A percentile compares a stretch with the other conserved stretches of the same genome.
phyloP scores from a whole-genome alignment of 2,329 filamentous ascomycete species.

The Bipolaris zeicola region DNA sequence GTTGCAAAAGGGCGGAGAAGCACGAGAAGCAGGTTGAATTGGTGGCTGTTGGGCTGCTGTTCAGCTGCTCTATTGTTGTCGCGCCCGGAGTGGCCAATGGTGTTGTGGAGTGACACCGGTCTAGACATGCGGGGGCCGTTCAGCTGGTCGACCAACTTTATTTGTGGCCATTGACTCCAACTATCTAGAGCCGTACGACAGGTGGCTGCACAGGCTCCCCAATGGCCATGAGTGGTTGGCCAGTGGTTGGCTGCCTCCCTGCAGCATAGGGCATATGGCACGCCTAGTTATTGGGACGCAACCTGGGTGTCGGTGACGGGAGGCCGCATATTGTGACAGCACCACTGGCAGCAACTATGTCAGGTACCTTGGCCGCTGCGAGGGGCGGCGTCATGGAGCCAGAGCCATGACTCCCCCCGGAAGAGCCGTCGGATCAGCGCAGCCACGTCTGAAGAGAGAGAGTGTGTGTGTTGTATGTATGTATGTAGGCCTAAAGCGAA shows the following conservation, averaged over 20 bases:
- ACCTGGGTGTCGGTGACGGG: slow-evolving; percentile 6
- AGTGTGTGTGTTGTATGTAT: too few species aligned
- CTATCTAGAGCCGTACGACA: slow-evolving; percentile 16
- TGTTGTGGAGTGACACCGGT: slow-evolving; percentile 24
- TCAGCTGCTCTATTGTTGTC: slow-evolving; percentile 23
- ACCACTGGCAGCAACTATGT: not conserved
- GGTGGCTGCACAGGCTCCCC: slow-evolving; percentile 3
- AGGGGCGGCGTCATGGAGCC: not conserved
- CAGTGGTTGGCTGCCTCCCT: slow-evolving; percentile 22
- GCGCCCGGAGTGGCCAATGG: slow-evolving; percentile 12
- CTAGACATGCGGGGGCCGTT: slow-evolving; percentile 26
- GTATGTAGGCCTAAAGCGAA: slow-evolving; percentile 51
- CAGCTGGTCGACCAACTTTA: slow-evolving; percentile 19
- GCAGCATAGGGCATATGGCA: slow-evolving; percentile 17
- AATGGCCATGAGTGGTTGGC: slow-evolving; percentile 4
- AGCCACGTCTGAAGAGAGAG: not conserved
- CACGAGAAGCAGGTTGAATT: slow-evolving; percentile 11
- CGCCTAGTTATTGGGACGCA: slow-evolving; percentile 9
- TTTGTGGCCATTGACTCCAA: slow-evolving; percentile 17
- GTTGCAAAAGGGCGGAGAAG: slow-evolving; percentile 11
- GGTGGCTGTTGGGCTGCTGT: slow-evolving; percentile 18
- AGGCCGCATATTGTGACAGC: slow-evolving; percentile 13
- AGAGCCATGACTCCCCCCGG: not conserved
- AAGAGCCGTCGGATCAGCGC: not conserved
- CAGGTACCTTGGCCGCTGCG: not conserved